A percentile compares a stretch with the other conserved stretches of the same genome.
phyloP scores from a whole-genome alignment of 1,284 basidiomycete species.

The Microbotryum saponariae region DNA sequence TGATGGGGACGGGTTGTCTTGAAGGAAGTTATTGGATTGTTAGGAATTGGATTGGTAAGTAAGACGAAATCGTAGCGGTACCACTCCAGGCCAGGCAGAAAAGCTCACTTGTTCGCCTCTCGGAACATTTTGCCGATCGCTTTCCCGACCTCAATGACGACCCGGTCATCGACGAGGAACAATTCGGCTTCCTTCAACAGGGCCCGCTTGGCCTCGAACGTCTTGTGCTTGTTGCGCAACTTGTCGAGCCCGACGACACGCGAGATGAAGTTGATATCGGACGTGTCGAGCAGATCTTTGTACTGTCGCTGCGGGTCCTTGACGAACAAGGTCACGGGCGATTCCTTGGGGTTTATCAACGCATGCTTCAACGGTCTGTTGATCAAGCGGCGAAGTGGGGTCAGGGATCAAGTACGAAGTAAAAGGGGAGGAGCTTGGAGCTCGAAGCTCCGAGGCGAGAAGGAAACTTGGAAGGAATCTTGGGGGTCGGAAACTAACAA shows the following conservation, averaged over 20 bases:
- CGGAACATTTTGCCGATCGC: constrained; percentile 87
- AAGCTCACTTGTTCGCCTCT: constrained; percentile 76
- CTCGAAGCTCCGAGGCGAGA: background rate
- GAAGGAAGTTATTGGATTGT: constrained; percentile 1
- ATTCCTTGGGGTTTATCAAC: constrained; percentile 67
- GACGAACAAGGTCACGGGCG: constrained; percentile 77
- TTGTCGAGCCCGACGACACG: constrained; percentile 87
- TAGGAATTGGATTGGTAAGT: background rate
- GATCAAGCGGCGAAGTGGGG: constrained; percentile 2
- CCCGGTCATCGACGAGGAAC: constrained; percentile 86
- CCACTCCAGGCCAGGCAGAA: background rate
- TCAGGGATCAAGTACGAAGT: background rate
- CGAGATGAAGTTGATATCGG: constrained; percentile 77
- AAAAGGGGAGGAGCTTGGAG: constrained; percentile 2
- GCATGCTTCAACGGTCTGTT: constrained; percentile 69
- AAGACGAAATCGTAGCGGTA: background rate
- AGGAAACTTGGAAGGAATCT: background rate
- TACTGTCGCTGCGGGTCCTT: constrained; percentile 95
- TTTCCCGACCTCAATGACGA: constrained; percentile 77
- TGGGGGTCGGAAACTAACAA: constrained; percentile 54
- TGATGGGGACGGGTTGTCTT: constrained; percentile 89
- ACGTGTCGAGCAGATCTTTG: constrained; percentile 75
- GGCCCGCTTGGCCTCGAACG: constrained; percentile 78
- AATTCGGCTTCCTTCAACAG: constrained; percentile 81
- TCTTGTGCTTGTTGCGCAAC: constrained; percentile 85